These are phyloP conservation scores for Phytophthora melonis DNA, from an alignment of 352 stramenopile species.

Conservation along the genomic window DNA sequence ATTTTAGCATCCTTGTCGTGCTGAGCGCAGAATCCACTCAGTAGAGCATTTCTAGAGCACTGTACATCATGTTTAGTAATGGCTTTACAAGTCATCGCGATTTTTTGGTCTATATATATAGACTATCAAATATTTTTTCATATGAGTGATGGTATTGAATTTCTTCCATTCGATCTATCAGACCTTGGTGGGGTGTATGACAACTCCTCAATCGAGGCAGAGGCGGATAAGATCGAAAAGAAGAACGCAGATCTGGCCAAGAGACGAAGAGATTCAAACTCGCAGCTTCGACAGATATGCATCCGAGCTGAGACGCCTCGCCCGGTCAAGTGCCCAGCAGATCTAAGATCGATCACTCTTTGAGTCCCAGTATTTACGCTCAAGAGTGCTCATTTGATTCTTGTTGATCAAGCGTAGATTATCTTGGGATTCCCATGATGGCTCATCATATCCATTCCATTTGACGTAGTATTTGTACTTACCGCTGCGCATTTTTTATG, in stretches of 20 bases:
- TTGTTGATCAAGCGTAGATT: neutral
- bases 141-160: too few species aligned
- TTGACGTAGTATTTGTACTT: neutral
- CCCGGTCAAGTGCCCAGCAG: neutral
- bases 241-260: too few species aligned
- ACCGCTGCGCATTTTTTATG: slow-evolving; percentile 12
- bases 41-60: neutral
- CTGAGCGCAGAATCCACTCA: neutral
- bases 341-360: neutral
- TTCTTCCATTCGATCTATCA: too few species aligned
- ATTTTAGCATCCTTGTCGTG: neutral
- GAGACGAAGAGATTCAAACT: too few species aligned
- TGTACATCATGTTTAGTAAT: neutral
- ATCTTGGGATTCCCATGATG: neutral
- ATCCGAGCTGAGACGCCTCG: neutral
- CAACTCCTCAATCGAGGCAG: too few species aligned
- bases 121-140: too few species aligned
- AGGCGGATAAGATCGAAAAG: too few species aligned
- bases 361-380: neutral
- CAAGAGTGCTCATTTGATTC: neutral
- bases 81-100: too few species aligned
- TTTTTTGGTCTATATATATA: too few species aligned
- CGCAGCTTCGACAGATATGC: neutral
- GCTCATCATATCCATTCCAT: neutral
- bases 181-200: too few species aligned